These are phyloP conservation scores for Ramularia collo-cygni DNA, from an alignment of 2,329 filamentous ascomycete genomes.

Conservation along the genomic window DNA sequence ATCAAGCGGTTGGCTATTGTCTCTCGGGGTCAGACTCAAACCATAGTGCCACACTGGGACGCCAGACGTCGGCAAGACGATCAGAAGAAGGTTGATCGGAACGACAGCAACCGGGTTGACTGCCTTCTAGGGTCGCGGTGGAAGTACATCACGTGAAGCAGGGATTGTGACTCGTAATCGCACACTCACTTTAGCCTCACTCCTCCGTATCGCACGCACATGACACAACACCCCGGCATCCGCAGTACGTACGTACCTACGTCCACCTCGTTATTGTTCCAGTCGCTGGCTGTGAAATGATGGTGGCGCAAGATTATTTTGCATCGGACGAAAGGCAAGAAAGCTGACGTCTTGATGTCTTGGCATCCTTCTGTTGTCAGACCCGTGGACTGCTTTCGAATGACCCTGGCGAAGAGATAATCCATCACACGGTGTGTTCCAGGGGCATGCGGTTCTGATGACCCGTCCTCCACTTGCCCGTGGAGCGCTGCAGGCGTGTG, in stretches of 20 bases:
- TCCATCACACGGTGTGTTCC: not conserved
- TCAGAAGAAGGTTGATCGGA: not conserved
- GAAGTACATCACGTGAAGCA: too few species aligned
- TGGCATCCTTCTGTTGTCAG: not conserved
- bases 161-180: too few species aligned
- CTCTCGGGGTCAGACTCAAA: not conserved
- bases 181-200: too few species aligned
- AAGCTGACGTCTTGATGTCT: not conserved
- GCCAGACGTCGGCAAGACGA: not conserved
- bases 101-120: not conserved
- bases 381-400: not conserved
- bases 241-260: too few species aligned
- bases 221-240: too few species aligned
- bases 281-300: too few species aligned
- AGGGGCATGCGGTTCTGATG: not conserved
- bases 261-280: too few species aligned
- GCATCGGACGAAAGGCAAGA: too few species aligned
- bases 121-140: not conserved
- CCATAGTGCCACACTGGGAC: not conserved
- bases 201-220: too few species aligned
- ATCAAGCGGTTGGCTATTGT: constrained; percentile 3
- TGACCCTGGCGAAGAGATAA: not conserved
- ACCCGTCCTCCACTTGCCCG: not conserved
- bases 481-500: not conserved
- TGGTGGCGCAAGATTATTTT: too few species aligned